Base-by-base conservation (phyloP, 768 basidiomycete species). In the Russula vinacea region DNA sequence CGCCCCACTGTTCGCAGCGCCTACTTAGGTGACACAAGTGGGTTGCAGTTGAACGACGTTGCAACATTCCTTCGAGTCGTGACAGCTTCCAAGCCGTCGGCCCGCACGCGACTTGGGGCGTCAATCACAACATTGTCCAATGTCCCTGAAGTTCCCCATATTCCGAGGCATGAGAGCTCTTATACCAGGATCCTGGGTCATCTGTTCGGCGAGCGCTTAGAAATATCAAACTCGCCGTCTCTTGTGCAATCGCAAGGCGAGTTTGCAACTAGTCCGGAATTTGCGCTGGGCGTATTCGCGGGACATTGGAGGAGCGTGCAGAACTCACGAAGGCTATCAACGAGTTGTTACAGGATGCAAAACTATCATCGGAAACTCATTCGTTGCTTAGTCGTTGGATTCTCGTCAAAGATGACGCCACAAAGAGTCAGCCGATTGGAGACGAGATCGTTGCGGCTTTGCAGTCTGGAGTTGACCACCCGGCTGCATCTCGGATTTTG, bases 131-230 rank as follows among this genome's bases (percentile, higher is more conserved):
- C 70, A 24, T 55, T 65, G 8, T 70, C 74, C n/a, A 65, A 76
- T 22, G 58, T 72, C 32, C 62, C 77, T 26, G 62, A 74, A 37
- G 62, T 77, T 1, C 86, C 87, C 11, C 85, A 87, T 66, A 77
- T 94, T n/a, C 97, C 97, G 11, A 86, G 86, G 71, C 92, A 96
- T 73, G 97, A 99, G 77, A 77, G 84, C 2, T 88, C 94, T 11
- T 98, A 98, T 79, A 94, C 90, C 66, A 90, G 88, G 73, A 88
- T 98, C 29, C 84, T 99, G 60, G 75, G 81, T 7, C 88, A 92
- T 62, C 78, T 97, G 39, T 95, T 98, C 73, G 80, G 78, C 47
- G 84, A 87, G 9, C 83, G 91, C 2, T 78, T 98, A 0, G 88
- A 94, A 66, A 81, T 99, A 63, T 80, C 87, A 70, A 98, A 99